Evolutionary conservation across 495 filamentous ascomycete genomes (phyloP), one percentile per base, ranked within the genome.

Genomic region (Neurospora tetraspora): DNA sequence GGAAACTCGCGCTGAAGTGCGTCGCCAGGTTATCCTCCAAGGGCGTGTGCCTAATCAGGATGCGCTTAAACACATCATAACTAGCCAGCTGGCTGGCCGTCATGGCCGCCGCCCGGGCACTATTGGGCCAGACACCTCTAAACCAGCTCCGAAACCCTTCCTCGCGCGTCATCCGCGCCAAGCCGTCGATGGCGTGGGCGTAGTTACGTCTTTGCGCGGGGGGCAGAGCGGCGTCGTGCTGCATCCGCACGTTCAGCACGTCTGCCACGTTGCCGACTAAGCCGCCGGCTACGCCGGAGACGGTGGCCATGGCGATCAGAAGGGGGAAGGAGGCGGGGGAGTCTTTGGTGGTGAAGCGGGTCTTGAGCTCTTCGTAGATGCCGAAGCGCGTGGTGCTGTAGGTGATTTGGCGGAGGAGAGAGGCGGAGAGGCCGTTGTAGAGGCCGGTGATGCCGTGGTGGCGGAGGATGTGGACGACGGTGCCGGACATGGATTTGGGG

Each of bases 171-270:
- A 97, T 97, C 68, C 93, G 88, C 12, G 92, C 82, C 71, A 99
- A 81, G 3, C 96, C 96, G 78, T 99, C 91, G 37, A 97, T 79
- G 4, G 94, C 96, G 77, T 98, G 86, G 69, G 89, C 89, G 85
- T 99, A 99, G 82, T 97, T 94, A 31, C 94, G 89, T 4, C 93
- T 90, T 74, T 96, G 83, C 2, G 84, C 85, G 3, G 83, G 77
- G 0, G 94, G 92, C 5, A 97, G 88, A 1, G 94, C 89, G 14
- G 92, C 90, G 80, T 98, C 96, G 83, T 95, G 91, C 81, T 99
- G 96, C 96, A 99, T 99, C 75, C 96, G 94, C 53, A 99, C 96
- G 82, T 99, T 99, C 72, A 98, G 86, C 12, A 99, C 92, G 79
- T 99, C 96, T 72, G 95, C 95, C 0, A 94, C 92, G 82, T 98